phyloP scores from a whole-genome alignment of 192 early-diverging fungal species.

The Haplosporangium gracile region DNA sequence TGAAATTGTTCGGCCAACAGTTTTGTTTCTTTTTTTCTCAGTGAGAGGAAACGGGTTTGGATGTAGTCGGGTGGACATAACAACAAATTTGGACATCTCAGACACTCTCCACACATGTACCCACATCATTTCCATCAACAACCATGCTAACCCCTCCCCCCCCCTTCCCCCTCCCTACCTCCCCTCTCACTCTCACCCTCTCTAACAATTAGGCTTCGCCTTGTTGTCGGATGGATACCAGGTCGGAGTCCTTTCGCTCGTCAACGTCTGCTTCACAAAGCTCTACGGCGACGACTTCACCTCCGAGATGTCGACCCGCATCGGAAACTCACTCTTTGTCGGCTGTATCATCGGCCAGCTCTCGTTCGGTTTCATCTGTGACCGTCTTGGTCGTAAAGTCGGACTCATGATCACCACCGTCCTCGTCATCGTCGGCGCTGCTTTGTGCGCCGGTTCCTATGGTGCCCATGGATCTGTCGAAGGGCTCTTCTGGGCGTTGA shows the following conservation, averaged over 20 bases:
- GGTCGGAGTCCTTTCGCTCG: conserved; percentile 63
- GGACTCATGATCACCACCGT: conserved; percentile 62
- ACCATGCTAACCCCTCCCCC: neutral
- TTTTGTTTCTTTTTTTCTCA: neutral
- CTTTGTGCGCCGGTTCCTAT: conserved; percentile 58
- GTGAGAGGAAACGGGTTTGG: neutral
- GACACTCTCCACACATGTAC: neutral
- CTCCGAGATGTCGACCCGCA: conserved; percentile 54
- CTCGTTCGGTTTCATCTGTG: conserved; percentile 62
- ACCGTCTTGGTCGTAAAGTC: conserved; percentile 68
- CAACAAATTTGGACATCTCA: neutral
- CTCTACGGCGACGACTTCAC: conserved; percentile 58
- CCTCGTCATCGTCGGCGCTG: conserved; percentile 64
- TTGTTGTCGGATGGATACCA: conserved; percentile 70
- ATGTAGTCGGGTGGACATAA: neutral
- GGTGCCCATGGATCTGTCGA: conserved; percentile 47
- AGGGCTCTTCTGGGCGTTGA: conserved; percentile 64
- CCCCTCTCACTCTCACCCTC: neutral
- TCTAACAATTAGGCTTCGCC: conserved; percentile 43
- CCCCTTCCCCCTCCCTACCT: neutral
- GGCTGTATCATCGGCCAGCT: conserved; percentile 68
- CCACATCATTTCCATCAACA: neutral
- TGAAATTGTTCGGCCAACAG: neutral
- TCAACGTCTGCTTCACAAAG: conserved; percentile 61
- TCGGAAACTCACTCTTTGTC: conserved; percentile 66